Percentiles rank a stretch among this genome's conserved stretches.
Evolutionary conservation across 2,329 filamentous ascomycete species (phyloP).

Genomic region (Calonectria crousiana): DNA sequence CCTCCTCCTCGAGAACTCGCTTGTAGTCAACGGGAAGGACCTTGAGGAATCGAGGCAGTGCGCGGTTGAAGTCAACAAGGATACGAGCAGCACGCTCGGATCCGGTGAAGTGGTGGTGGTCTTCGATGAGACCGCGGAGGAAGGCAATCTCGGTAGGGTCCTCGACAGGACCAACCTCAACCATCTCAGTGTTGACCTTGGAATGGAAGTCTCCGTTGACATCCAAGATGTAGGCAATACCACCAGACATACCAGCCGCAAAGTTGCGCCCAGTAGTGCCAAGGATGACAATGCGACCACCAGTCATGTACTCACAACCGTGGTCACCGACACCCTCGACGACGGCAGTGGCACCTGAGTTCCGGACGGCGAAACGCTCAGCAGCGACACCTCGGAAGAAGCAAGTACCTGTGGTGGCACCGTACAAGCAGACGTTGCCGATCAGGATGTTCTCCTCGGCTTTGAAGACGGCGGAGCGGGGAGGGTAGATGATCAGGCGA

Average conservation of each 20-base stretch:
- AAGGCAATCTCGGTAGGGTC: slow-evolving; percentile 92
- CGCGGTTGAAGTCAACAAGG: slow-evolving; percentile 93
- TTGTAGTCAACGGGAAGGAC: slow-evolving; percentile 97
- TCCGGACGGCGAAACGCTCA: slow-evolving; percentile 95
- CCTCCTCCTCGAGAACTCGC: slow-evolving; percentile 88
- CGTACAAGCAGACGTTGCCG: slow-evolving; percentile 95
- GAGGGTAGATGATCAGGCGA: slow-evolving; percentile 92
- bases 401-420: slow-evolving; percentile 89
- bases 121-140: slow-evolving; percentile 90
- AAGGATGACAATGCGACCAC: slow-evolving; percentile 88
- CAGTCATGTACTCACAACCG: slow-evolving; percentile 99
- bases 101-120: slow-evolving; percentile 97
- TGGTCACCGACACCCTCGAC: slow-evolving; percentile 97
- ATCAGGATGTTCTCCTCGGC: slow-evolving; percentile 96
- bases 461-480: slow-evolving; percentile 90
- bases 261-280: slow-evolving; percentile 96
- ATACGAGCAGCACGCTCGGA: slow-evolving; percentile 95
- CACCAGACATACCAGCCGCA: slow-evolving; percentile 97
- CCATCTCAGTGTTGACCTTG: slow-evolving; percentile 98
- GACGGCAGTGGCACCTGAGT: slow-evolving; percentile 95
- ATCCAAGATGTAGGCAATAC: slow-evolving; percentile 95
- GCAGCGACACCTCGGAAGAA: slow-evolving; percentile 98
- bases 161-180: slow-evolving; percentile 86
- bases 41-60: slow-evolving; percentile 91
- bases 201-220: slow-evolving; percentile 89